A percentile compares a stretch with the other conserved stretches of the same genome.
phyloP scores from a whole-genome alignment of 306 rosid species.

The Cucumis cinereus region DNA sequence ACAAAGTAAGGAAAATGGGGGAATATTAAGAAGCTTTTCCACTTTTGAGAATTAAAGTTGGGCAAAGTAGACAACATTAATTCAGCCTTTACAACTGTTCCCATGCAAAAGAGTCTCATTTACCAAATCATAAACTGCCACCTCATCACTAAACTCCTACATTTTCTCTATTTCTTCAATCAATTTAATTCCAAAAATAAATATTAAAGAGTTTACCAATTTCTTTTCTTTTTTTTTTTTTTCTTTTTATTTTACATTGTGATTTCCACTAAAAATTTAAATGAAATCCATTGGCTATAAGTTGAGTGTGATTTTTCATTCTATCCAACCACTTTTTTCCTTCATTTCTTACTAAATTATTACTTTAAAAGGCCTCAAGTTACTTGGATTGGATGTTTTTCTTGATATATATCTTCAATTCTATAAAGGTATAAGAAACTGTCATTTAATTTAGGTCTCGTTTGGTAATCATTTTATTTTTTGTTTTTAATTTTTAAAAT shows the following conservation, averaged over 20 bases:
- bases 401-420: background rate
- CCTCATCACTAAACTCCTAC: background rate
- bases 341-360: background rate
- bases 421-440: background rate
- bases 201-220: background rate
- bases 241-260: background rate
- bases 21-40: background rate
- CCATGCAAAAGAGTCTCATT: background rate
- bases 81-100: slow-evolving; percentile 2
- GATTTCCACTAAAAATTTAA: background rate
- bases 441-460: background rate
- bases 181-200: background rate
- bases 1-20: background rate
- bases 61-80: background rate
- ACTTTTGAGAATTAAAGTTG: background rate
- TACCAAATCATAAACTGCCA: background rate
- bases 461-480: too few species aligned
- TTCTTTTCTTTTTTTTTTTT: background rate
- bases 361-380: background rate
- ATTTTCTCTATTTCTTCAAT: background rate
- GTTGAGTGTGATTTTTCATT: background rate
- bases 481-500: too few species aligned
- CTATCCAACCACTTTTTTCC: background rate
- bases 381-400: background rate
- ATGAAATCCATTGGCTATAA: background rate